Evolutionary conservation across 176 grass and related monocot species (phyloP).

Genomic region (Carex scoparia): DNA sequence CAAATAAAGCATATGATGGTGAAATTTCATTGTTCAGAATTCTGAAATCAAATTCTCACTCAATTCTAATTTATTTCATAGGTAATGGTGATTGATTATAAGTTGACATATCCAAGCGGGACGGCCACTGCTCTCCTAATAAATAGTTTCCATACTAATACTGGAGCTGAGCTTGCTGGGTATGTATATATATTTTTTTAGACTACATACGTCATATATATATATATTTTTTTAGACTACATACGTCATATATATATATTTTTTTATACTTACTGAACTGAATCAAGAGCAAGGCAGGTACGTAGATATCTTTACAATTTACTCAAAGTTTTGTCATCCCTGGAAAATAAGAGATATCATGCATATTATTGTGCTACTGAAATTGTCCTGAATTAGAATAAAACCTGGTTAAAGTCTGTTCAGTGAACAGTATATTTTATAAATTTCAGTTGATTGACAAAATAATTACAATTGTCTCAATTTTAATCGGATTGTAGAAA

Average conservation of each 20-base stretch:
- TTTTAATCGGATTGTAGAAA: constrained; percentile 45
- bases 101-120: constrained; percentile 56
- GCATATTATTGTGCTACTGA: background rate
- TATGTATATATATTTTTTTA: constrained; percentile 22
- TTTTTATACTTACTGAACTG: background rate
- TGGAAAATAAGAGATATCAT: background rate
- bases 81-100: constrained; percentile 65
- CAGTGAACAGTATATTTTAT: background rate
- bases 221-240: constrained; percentile 1
- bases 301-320: too few species aligned
- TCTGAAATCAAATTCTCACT: background rate
- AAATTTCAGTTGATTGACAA: background rate
- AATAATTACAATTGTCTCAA: constrained; percentile 1
- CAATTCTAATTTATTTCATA: constrained; percentile 16
- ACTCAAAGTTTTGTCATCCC: background rate
- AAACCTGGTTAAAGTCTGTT: background rate
- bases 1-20: background rate
- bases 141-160: constrained; percentile 51
- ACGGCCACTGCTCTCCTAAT: constrained; percentile 51
- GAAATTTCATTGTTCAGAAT: background rate
- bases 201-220: background rate
- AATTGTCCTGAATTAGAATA: background rate
- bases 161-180: constrained; percentile 50
- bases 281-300: background rate
- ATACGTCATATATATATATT: background rate